Evolutionary conservation across 148 eudicot genomes (phyloP).

Genomic region (Nyssa sinensis): DNA sequence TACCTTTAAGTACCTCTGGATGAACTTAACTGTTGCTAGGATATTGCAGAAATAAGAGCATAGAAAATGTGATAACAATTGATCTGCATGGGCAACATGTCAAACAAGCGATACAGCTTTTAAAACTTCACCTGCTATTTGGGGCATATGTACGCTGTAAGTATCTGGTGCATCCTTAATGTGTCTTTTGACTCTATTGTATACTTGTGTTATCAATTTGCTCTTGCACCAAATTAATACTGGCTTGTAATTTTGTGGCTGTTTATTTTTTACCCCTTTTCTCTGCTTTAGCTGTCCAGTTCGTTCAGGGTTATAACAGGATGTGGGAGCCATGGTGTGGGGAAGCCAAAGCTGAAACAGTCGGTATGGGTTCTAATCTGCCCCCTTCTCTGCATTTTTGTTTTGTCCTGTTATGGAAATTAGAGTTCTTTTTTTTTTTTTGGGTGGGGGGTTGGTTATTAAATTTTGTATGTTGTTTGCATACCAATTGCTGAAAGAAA

Average conservation of each 20-base stretch:
- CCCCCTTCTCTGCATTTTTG: slow-evolving; percentile 1
- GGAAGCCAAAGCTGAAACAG: slow-evolving; percentile 81
- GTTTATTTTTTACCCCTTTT: slow-evolving; percentile 4
- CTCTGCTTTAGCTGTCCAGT: slow-evolving; percentile 64
- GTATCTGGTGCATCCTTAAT: slow-evolving; percentile 18
- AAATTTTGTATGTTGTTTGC: no score
- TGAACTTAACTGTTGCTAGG: slow-evolving; percentile 6
- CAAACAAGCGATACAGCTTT: slow-evolving; percentile 82
- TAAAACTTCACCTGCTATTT: slow-evolving; percentile 92
- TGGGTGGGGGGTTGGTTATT: neutral
- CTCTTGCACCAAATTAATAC: neutral
- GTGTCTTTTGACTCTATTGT: no score
- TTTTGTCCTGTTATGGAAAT: neutral
- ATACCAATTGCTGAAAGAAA: no score
- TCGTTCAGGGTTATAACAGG: slow-evolving; percentile 90
- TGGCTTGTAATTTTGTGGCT: neutral
- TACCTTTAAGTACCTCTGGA: slow-evolving; percentile 2
- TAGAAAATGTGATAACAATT: slow-evolving; percentile 79
- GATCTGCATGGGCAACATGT: slow-evolving; percentile 99
- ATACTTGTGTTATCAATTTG: no score
- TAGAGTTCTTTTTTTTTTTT: neutral
- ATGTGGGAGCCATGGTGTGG: slow-evolving; percentile 84
- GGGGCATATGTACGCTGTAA: slow-evolving; percentile 89
- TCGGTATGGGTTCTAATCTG: slow-evolving; percentile 52
- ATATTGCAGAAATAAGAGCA: slow-evolving; percentile 71